Conservation (phyloP, 1,284 basidiomycete species). For the Naganishia sp. region DNA sequence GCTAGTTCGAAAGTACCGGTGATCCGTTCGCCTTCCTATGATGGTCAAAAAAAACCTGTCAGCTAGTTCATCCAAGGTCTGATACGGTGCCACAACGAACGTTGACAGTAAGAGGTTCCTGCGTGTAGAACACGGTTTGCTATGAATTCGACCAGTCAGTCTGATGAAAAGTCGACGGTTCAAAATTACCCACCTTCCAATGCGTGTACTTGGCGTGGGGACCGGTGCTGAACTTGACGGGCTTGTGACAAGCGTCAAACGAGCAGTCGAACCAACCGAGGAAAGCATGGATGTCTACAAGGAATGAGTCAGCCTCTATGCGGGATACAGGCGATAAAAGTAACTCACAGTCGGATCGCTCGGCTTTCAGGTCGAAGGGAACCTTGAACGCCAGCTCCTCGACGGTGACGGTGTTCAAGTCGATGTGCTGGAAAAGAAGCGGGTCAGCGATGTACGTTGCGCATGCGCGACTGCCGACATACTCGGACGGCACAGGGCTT, state of each 20-base stretch:
- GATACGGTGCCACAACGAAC: conserved; percentile 38
- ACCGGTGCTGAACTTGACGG: conserved; percentile 90
- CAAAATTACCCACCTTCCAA: conserved; percentile 68
- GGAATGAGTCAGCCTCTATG: background rate
- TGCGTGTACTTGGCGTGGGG: conserved; percentile 96
- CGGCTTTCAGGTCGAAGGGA: conserved; percentile 78
- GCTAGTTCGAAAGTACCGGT: conserved; percentile 71
- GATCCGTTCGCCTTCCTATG: conserved; percentile 67
- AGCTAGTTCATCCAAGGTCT: background rate
- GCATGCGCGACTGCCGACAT: conserved; percentile 31
- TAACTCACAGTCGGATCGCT: conserved; percentile 84
- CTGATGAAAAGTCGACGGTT: conserved; percentile 49
- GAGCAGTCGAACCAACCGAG: conserved; percentile 98
- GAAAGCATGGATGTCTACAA: conserved; percentile 94
- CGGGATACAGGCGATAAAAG: background rate
- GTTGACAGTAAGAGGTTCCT: conserved; percentile 62
- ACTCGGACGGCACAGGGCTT: conserved; percentile 85
- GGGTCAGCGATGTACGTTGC: background rate
- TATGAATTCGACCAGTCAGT: background rate
- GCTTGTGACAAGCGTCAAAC: conserved; percentile 96
- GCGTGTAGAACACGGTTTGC: conserved; percentile 97
- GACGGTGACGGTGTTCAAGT: conserved; percentile 89
- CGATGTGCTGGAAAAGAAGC: conserved; percentile 67
- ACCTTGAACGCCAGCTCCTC: conserved; percentile 87
- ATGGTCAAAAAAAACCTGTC: conserved; percentile 39